Percentiles rank a stretch among this genome's conserved stretches.
Conservation (phyloP, 805 yeast genomes). For the Schwanniomyces vanrijiae region DNA sequence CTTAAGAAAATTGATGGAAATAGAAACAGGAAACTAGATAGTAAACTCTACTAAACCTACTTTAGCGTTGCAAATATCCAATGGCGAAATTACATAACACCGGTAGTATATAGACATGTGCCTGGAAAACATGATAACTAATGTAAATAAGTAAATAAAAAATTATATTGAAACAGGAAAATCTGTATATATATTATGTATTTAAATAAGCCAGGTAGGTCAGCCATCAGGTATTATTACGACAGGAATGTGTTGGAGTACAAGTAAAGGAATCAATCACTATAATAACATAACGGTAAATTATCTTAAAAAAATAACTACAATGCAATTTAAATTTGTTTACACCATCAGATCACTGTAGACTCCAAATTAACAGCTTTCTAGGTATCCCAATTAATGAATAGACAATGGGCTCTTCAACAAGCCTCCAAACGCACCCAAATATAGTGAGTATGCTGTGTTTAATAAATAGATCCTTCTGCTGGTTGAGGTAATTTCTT, state of each 20-base stretch:
- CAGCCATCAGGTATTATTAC: not conserved
- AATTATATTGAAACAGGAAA: not conserved
- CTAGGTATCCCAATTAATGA: too few relatives aligned
- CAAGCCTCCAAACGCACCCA: too few relatives aligned
- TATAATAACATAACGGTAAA: too few relatives aligned
- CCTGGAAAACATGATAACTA: not conserved
- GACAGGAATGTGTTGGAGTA: not conserved
- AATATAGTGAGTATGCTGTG: not conserved
- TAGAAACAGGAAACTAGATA: conserved; percentile 11
- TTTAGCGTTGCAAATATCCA: too few relatives aligned
- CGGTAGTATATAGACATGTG: not conserved
- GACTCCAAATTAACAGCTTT: too few relatives aligned
- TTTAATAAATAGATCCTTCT: conserved; percentile 71
- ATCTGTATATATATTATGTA: too few relatives aligned
- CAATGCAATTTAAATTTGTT: too few relatives aligned
- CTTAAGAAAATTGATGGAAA: conserved; percentile 31
- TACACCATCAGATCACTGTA: too few relatives aligned
- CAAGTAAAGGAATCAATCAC: too few relatives aligned
- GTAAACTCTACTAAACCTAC: too few relatives aligned
- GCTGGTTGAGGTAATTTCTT: conserved; percentile 87
- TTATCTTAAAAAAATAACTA: too few relatives aligned
- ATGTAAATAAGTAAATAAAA: not conserved
- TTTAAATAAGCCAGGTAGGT: not conserved
- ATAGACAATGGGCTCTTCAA: too few relatives aligned
- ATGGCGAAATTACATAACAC: not conserved